Base-by-base conservation (phyloP, 1,284 basidiomycete species). In the Sporisorium exsertum region DNA sequence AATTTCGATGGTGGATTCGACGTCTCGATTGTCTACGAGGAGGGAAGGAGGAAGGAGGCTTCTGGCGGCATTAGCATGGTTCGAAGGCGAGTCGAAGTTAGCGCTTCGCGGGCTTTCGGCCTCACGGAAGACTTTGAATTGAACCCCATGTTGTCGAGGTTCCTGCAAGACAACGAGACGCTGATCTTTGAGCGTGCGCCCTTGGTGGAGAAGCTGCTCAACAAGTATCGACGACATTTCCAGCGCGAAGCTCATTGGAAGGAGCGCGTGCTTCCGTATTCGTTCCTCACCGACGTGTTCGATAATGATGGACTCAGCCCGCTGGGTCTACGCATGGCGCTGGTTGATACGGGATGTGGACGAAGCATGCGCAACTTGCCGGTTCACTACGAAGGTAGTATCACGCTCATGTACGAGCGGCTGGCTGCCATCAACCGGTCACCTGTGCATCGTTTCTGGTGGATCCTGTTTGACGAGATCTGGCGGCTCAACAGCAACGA, bases 371-470 rank as follows among this genome's bases (percentile, higher is more conserved):
- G 88, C 29, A 82, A 88, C 58, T 84, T 92, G 49, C 87, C 91
- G 77, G 75, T 87, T 20, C 86, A 87, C 12, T 90, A 88, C 78
- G 87, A 89, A 64, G 86, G 84, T 27, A 87, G 89, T 0, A 88
- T 93, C 47, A 85, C 85, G 58, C 86, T 88, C n/a, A 88, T 90
- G 12, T 90, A 91, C 81, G 88, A 90, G 58, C 88, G 92, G 26
- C 87, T 91, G 65, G 77, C 86, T 9, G 87, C 87, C n/a, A 90
- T 92, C 45, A 87, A 89, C 1, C 81, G 80, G 0, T 88, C 88
- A 1, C 87, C 88, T 70, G 85, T 90, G 0, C 87, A 89, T n/a
- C 89, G 89, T 1, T 93, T 92, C 91, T 94, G 93, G 92, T 93
- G 91, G 82, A 88, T 93, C 9, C 90, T 92, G 78, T 94, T 92